Percentiles rank a stretch among this genome's conserved stretches.
Conservation (phyloP, 2,329 filamentous ascomycete genomes). For the Fusarium marasasianum region DNA sequence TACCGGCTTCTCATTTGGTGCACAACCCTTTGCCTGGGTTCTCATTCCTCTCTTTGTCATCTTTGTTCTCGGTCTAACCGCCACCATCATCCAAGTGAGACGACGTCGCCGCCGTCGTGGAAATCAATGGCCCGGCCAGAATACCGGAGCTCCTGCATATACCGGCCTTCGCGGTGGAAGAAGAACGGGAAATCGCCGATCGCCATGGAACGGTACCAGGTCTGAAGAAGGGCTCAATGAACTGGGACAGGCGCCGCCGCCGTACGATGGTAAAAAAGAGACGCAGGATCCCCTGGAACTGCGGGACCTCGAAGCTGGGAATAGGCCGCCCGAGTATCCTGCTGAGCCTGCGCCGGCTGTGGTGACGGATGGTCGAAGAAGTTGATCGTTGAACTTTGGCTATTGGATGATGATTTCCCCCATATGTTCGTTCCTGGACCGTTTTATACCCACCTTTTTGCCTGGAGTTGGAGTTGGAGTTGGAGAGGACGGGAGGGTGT, state of each 20-base stretch:
- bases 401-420: not conserved
- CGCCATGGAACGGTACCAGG: slow-evolving; percentile 38
- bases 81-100: slow-evolving; percentile 55
- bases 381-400: not conserved
- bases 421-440: not conserved
- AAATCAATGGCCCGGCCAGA: slow-evolving; percentile 19
- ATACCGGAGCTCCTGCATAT: slow-evolving; percentile 26
- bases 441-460: not conserved
- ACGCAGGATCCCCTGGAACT: slow-evolving; percentile 33
- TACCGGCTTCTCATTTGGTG: slow-evolving; percentile 45
- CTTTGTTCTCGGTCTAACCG: slow-evolving; percentile 50
- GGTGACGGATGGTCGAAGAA: slow-evolving; percentile 31
- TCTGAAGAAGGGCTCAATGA: slow-evolving; percentile 69
- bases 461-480: slow-evolving; percentile 1
- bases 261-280: slow-evolving; percentile 58
- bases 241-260: slow-evolving; percentile 71
- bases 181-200: slow-evolving; percentile 31
- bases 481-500: not conserved
- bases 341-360: slow-evolving; percentile 39
- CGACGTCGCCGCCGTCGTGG: slow-evolving; percentile 47
- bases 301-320: slow-evolving; percentile 41
- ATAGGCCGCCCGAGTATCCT: slow-evolving; percentile 45
- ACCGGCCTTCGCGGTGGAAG: slow-evolving; percentile 32
- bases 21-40: slow-evolving; percentile 66
- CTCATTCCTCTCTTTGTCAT: slow-evolving; percentile 60